phyloP scores from a whole-genome alignment of 2,329 filamentous ascomycete species.

The Microsporum audouinii region DNA sequence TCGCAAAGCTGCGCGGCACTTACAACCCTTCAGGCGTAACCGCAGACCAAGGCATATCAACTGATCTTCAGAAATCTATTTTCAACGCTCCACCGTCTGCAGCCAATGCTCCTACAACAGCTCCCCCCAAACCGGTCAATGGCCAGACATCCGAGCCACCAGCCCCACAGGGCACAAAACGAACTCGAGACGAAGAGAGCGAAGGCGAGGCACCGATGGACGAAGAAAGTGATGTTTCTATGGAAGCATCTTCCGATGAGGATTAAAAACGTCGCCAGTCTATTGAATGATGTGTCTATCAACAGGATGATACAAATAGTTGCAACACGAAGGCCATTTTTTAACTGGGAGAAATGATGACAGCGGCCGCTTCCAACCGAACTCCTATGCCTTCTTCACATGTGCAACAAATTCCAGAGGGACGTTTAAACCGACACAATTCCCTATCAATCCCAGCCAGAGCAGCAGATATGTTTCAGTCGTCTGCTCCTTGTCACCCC shows the following conservation, averaged over 20 bases:
- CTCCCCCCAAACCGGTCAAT: slow-evolving; percentile 36
- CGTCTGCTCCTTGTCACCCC: slow-evolving; percentile 29
- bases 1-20: slow-evolving; percentile 84
- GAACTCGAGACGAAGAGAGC: slow-evolving; percentile 54
- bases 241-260: slow-evolving; percentile 62
- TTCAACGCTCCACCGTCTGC: slow-evolving; percentile 52
- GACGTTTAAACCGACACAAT: slow-evolving; percentile 65
- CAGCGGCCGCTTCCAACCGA: not conserved
- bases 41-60: slow-evolving; percentile 50
- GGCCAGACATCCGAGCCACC: slow-evolving; percentile 38
- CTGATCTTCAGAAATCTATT: slow-evolving; percentile 66
- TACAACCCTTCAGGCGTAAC: slow-evolving; percentile 51
- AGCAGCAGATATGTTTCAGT: slow-evolving; percentile 63
- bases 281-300: not conserved
- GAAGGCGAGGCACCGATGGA: slow-evolving; percentile 47
- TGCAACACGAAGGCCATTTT: not conserved
- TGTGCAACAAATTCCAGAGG: slow-evolving; percentile 50
- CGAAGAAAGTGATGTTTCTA: slow-evolving; percentile 56
- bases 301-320: not conserved
- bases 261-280: slow-evolving; percentile 40
- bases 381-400: not conserved
- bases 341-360: not conserved
- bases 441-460: slow-evolving; percentile 82
- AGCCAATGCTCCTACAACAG: slow-evolving; percentile 31
- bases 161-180: slow-evolving; percentile 52